phyloP scores from a whole-genome alignment of 73 alveolate species.

The Symbiodinium natans region DNA sequence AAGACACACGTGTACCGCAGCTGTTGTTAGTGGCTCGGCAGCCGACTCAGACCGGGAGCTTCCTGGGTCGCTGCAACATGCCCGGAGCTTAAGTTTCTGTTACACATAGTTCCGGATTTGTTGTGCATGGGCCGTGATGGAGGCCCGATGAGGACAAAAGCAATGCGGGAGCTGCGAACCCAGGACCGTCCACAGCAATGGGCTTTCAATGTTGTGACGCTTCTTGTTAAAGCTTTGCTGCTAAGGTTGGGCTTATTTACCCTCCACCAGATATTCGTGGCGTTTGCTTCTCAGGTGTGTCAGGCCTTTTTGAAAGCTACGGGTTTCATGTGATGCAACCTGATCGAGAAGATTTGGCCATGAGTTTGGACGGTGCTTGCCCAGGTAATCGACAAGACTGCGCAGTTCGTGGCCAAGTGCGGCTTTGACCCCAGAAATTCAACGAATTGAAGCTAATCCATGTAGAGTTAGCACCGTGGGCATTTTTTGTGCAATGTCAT shows the following conservation, averaged over 20 bases:
- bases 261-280: constrained; percentile 85
- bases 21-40: background rate
- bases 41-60: background rate
- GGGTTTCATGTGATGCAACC: no score
- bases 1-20: background rate
- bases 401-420: constrained; percentile 89
- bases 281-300: background rate
- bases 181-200: background rate
- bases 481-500: no score
- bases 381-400: constrained; percentile 76
- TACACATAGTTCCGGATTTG: background rate
- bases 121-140: no score
- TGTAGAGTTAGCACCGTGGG: no score
- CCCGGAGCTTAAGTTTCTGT: background rate
- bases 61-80: background rate
- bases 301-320: no score
- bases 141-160: constrained; percentile 58
- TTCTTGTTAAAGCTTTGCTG: background rate
- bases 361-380: background rate
- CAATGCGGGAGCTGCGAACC: constrained; percentile 56
- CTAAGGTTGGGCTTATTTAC: constrained; percentile 48
- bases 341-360: no score
- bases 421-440: background rate
- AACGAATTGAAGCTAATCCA: no score
- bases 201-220: no score